Evolutionary conservation across 768 basidiomycete species (phyloP).

Genomic region (Thelephora aurantiotincta): DNA sequence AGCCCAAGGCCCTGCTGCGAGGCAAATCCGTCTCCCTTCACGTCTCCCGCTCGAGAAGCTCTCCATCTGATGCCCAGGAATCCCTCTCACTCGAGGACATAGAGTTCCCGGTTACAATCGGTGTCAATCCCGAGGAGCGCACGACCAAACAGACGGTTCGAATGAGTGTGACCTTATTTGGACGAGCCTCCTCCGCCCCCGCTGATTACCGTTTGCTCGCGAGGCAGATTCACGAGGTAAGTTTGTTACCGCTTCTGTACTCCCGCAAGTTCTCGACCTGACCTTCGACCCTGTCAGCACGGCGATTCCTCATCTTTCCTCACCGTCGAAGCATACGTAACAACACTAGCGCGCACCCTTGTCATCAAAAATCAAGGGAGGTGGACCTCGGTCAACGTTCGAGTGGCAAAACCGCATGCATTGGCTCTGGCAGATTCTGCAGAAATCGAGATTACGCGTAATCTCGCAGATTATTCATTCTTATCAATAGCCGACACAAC

Average conservation of each 20-base stretch:
- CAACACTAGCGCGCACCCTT: conserved; percentile 33
- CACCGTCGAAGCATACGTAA: conserved; percentile 61
- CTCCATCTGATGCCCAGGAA: conserved; percentile 6
- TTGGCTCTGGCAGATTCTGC: conserved; percentile 53
- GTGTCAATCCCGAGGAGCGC: conserved; percentile 56
- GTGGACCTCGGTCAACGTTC: conserved; percentile 28
- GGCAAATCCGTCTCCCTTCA: not conserved
- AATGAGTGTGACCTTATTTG: conserved; percentile 29
- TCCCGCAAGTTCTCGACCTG: not conserved
- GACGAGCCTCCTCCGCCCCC: conserved; percentile 1
- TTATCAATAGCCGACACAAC: conserved; percentile 1
- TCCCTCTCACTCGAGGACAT: conserved; percentile 25
- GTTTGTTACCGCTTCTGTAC: conserved; percentile 10
- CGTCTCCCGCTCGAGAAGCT: conserved; percentile 14
- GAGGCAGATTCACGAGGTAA: conserved; percentile 20
- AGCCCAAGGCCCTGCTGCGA: conserved; percentile 38
- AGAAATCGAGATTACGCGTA: conserved; percentile 45
- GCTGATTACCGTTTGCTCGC: conserved; percentile 30
- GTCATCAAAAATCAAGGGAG: conserved; percentile 18
- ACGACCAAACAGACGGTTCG: conserved; percentile 45
- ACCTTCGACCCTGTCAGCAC: conserved; percentile 22
- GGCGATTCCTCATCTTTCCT: conserved; percentile 34
- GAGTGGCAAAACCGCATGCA: conserved; percentile 60
- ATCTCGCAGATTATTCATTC: conserved; percentile 21
- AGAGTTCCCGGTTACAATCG: conserved; percentile 41